A percentile compares a stretch with the other conserved stretches of the same genome.
phyloP scores from a whole-genome alignment of 352 stramenopile species.

The Phytophthora litchii region DNA sequence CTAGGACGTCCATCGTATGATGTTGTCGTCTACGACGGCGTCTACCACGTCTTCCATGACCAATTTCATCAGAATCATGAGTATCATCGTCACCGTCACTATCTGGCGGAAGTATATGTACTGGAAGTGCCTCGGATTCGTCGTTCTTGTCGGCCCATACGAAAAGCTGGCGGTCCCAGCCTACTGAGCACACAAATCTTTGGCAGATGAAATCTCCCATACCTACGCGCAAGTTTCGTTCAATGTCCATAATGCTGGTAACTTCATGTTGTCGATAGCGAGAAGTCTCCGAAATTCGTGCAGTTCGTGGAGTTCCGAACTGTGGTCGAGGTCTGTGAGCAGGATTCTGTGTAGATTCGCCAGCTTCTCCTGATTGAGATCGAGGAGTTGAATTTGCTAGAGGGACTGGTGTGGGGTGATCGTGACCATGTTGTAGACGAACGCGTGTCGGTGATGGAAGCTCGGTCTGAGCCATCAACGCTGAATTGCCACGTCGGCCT shows the following conservation, averaged over 20 bases:
- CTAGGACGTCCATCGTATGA: slow-evolving; percentile 75
- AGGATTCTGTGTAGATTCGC: slow-evolving; percentile 8
- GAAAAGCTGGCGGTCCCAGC: slow-evolving; percentile 85
- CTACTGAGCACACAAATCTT: slow-evolving; percentile 79
- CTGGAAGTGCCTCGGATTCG: slow-evolving; percentile 65
- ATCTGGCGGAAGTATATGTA: slow-evolving; percentile 56
- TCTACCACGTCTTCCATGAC: slow-evolving; percentile 27
- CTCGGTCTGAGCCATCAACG: slow-evolving; percentile 41
- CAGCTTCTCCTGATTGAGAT: slow-evolving; percentile 6
- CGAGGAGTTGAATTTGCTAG: neutral
- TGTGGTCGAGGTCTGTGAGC: slow-evolving; percentile 11
- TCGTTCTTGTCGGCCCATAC: slow-evolving; percentile 88
- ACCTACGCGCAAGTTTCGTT: slow-evolving; percentile 76
- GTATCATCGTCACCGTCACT: slow-evolving; percentile 29
- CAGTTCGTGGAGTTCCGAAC: slow-evolving; percentile 1
- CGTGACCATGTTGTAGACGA: slow-evolving; percentile 32
- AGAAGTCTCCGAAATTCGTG: slow-evolving; percentile 28
- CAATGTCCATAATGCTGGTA: slow-evolving; percentile 82
- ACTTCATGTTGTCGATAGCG: slow-evolving; percentile 79
- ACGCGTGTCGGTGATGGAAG: slow-evolving; percentile 58
- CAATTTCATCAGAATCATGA: slow-evolving; percentile 23
- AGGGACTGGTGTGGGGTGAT: slow-evolving; percentile 26
- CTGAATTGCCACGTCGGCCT: slow-evolving; percentile 41
- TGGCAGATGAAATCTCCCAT: slow-evolving; percentile 88
- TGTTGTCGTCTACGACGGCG: slow-evolving; percentile 32